Evolutionary conservation across 225 moss, liverwort and hornwort genomes (phyloP).

Genomic region (Climacium dendroides): DNA sequence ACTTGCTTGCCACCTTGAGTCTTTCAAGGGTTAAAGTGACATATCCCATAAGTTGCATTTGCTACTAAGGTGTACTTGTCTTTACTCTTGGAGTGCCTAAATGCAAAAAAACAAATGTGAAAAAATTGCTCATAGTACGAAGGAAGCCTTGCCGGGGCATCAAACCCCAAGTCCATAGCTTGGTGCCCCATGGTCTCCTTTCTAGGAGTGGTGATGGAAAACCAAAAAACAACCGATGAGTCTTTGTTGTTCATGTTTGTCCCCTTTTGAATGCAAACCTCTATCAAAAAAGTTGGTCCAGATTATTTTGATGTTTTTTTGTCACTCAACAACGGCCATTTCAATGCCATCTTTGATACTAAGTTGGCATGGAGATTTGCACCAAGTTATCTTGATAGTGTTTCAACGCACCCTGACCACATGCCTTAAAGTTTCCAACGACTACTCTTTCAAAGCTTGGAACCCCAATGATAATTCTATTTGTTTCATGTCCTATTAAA

Average conservation of each 20-base stretch:
- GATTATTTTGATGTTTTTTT: no score
- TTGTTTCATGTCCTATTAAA: no score
- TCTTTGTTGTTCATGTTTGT: not conserved
- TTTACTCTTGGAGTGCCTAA: no score
- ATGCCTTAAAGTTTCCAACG: no score
- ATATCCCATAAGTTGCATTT: not conserved
- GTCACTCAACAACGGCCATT: no score
- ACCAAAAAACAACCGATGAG: not conserved
- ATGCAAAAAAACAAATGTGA: not conserved
- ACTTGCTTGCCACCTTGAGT: accelerated
- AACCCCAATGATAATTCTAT: no score
- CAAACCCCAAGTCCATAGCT: not conserved
- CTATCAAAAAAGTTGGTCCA: no score
- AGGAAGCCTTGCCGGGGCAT: not conserved
- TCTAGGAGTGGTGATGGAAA: not conserved
- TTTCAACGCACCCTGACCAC: no score
- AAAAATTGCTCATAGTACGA: not conserved
- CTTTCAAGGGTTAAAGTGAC: accelerated
- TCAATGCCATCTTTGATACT: no score
- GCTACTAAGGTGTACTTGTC: accelerated
- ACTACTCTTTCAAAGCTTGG: no score
- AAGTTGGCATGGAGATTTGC: no score
- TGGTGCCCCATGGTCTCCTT: not conserved
- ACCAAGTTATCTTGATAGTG: no score
- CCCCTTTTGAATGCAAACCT: not conserved